Base-by-base conservation (phyloP, 441 rosid species). In the Omphalea diandra region DNA sequence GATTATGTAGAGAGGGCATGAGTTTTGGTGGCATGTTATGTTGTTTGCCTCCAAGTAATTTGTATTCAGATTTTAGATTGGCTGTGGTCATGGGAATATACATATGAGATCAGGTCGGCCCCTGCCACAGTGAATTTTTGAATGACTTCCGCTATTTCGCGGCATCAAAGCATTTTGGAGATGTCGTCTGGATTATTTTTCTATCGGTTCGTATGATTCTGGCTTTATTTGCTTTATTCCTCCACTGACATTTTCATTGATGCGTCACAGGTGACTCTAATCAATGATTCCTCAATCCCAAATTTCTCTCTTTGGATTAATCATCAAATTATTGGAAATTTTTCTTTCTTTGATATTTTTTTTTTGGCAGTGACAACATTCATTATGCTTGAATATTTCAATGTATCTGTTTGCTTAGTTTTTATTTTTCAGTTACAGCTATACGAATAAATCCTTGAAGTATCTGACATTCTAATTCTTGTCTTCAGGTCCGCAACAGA, bases 161-260 rank as follows among this genome's bases (percentile, higher is more conserved):
- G 75, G 83, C 90, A 74, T 80, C 92, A 73, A 83, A 82, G 87
- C 82, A 41, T 71, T 56, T 76, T 81, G 92, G 92, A 84, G 89
- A 84, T 87, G 79, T 79, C 88, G 69, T 78, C 88, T 80, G 88
- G 89, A 76, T 63, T 73, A 60, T 73, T 79, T 88, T 80, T 77
- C 68, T 82, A 82, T 77, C 88, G 98, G 97, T 95, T 93, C 92
- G 99, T 95, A 87, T 88, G 87, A 82, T 90, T 88, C 91, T 92
- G 81, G 83, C 95, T 95, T 92, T 84, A 74, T 86, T 85, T 81
- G 80, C 80, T 81, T 86, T 77, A 62, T 73, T 70, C 80, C 76
- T 77, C 49, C 59, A 72, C 96, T 92, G 83, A 94, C 87, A 60
- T 76, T 86, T 80, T 84, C 72, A 82, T 82, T 78, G 60, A 46